Evolutionary conservation across 2,329 filamentous ascomycete species (phyloP).

Genomic region (Bipolaris oryzae): DNA sequence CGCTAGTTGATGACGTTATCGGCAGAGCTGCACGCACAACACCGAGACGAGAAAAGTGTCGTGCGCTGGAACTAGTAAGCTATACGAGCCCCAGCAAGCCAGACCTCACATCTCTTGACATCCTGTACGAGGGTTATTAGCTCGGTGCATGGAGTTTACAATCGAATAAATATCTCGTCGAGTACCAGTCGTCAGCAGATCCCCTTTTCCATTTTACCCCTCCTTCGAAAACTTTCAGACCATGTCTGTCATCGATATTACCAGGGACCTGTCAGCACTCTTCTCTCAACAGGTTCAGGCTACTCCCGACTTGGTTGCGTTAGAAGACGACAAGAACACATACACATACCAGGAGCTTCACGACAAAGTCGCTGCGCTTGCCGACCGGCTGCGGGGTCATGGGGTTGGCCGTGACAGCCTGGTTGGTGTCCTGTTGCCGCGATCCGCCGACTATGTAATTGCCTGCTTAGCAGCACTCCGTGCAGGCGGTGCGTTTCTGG

Average conservation of each 20-base stretch:
- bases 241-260: slow-evolving; percentile 72
- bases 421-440: slow-evolving; percentile 75
- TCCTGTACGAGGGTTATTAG: slow-evolving; percentile 21
- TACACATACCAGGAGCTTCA: slow-evolving; percentile 79
- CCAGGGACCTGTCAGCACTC: slow-evolving; percentile 73
- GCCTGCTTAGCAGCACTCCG: slow-evolving; percentile 78
- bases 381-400: slow-evolving; percentile 66
- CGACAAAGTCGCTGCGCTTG: slow-evolving; percentile 67
- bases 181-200: slow-evolving; percentile 13
- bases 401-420: slow-evolving; percentile 75
- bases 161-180: slow-evolving; percentile 29
- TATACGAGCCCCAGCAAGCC: slow-evolving; percentile 18
- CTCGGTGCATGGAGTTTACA: slow-evolving; percentile 20
- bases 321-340: slow-evolving; percentile 70
- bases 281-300: slow-evolving; percentile 71
- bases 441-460: slow-evolving; percentile 79
- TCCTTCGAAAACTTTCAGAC: slow-evolving; percentile 20
- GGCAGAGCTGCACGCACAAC: slow-evolving; percentile 20
- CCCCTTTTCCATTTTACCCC: slow-evolving; percentile 7
- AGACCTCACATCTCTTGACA: slow-evolving; percentile 27
- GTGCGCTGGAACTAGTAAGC: slow-evolving; percentile 20
- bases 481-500: slow-evolving; percentile 79
- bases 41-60: slow-evolving; percentile 15
- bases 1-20: slow-evolving; percentile 29
- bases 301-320: slow-evolving; percentile 71